Evolutionary conservation across 768 basidiomycete genomes (phyloP).

Genomic region (Russula vinacea): DNA sequence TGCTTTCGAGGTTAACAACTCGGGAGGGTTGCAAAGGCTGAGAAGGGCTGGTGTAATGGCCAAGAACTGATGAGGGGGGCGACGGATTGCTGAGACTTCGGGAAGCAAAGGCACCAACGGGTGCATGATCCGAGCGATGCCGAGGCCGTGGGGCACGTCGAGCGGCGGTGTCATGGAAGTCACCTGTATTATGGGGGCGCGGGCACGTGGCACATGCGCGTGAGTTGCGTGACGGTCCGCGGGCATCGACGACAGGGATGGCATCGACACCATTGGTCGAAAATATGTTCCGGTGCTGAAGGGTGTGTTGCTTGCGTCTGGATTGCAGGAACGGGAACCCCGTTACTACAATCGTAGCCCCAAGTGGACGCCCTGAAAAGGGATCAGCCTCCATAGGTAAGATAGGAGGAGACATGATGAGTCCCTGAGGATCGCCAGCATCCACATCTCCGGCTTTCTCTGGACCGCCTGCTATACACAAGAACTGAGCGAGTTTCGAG

Average conservation of each 20-base stretch:
- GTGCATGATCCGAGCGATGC: not conserved
- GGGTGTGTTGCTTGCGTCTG: slow-evolving; percentile 1
- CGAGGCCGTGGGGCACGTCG: slow-evolving; percentile 8
- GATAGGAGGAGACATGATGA: slow-evolving; percentile 17
- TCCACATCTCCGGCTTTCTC: not conserved
- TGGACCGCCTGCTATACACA: not conserved
- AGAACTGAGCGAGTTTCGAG: slow-evolving; percentile 12
- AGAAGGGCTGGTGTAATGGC: not conserved
- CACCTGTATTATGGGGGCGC: slow-evolving; percentile 1
- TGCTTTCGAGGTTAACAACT: not conserved
- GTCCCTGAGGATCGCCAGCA: not conserved
- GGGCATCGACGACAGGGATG: slow-evolving; percentile 5
- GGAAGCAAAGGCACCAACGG: not conserved
- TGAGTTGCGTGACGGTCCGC: not conserved
- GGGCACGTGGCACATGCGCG: not conserved
- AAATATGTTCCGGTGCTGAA: not conserved
- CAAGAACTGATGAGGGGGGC: not conserved
- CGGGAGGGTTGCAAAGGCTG: not conserved
- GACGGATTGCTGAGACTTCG: slow-evolving; percentile 16
- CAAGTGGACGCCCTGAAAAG: slow-evolving; percentile 5
- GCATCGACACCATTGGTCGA: slow-evolving; percentile 4
- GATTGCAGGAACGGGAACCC: not conserved
- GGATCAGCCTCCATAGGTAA: slow-evolving; percentile 20
- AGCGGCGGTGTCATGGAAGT: not conserved
- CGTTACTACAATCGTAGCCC: not conserved